A percentile compares a stretch with the other conserved stretches of the same genome.
Evolutionary conservation across 1,139 yeast species (phyloP).

Genomic region (Williopsis jadinii): DNA sequence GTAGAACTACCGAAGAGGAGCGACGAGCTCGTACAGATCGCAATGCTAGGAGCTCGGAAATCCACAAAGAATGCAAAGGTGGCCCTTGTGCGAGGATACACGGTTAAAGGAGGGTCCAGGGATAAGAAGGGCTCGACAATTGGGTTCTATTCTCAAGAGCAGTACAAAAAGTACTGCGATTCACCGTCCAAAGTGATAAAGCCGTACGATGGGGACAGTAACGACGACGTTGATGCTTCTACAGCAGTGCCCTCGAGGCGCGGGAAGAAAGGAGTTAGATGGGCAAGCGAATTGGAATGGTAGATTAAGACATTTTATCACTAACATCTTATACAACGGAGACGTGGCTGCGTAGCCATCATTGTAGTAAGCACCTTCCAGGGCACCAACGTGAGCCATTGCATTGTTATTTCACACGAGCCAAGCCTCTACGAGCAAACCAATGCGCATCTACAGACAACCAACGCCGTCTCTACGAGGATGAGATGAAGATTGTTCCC

Average conservation of each 20-base stretch:
- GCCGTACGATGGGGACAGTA: background rate
- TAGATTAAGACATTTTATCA: slow-evolving; percentile 11
- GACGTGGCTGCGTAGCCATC: no score
- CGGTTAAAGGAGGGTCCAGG: slow-evolving; percentile 2
- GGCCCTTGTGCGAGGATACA: slow-evolving; percentile 19
- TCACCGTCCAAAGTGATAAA: slow-evolving; percentile 7
- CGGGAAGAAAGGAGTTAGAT: slow-evolving; percentile 23
- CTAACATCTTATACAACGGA: no score
- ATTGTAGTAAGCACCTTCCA: no score
- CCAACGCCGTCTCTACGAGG: no score
- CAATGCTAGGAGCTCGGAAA: slow-evolving; percentile 40
- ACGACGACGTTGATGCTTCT: background rate
- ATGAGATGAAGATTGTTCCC: no score
- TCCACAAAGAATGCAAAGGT: slow-evolving; percentile 14
- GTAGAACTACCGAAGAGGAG: slow-evolving; percentile 55
- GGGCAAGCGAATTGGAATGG: slow-evolving; percentile 54
- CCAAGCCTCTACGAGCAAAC: no score
- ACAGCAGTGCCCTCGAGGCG: background rate
- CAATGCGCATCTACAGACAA: no score
- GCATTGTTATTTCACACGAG: no score
- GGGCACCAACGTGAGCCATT: no score
- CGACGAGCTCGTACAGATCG: slow-evolving; percentile 60
- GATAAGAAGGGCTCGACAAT: slow-evolving; percentile 5
- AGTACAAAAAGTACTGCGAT: slow-evolving; percentile 10
- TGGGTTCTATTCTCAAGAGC: slow-evolving; percentile 18